A percentile compares a stretch with the other conserved stretches of the same genome.
These are phyloP conservation scores for Leccinum griseonigrum DNA, from an alignment of 1,284 basidiomycete species.

Conservation along the genomic window DNA sequence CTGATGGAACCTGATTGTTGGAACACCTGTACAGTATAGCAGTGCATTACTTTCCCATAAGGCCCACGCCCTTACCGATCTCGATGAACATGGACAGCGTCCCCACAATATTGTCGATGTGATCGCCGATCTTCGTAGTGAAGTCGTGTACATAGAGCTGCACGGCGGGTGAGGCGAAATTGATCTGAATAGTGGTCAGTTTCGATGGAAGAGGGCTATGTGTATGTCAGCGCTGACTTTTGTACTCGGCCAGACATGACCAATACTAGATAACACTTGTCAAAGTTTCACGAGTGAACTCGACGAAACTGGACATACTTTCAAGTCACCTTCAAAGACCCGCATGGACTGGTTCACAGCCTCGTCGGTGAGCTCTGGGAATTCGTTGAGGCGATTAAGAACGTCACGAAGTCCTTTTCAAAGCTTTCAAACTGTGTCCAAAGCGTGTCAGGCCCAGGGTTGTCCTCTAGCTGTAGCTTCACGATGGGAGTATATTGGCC, in stretches of 20 bases:
- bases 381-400: conserved; percentile 53
- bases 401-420: conserved; percentile 48
- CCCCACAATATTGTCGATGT: conserved; percentile 51
- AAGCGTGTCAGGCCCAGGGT: conserved; percentile 33
- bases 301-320: conserved; percentile 31
- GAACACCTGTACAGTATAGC: conserved; percentile 45
- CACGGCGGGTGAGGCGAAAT: conserved; percentile 50
- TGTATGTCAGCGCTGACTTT: conserved; percentile 24
- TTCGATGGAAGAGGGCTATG: neutral
- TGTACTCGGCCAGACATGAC: conserved; percentile 35
- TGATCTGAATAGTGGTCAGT: conserved; percentile 38
- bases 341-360: conserved; percentile 51
- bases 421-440: conserved; percentile 41
- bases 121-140: conserved; percentile 50
- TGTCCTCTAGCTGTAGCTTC: conserved; percentile 30
- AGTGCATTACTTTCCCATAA: conserved; percentile 15
- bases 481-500: conserved; percentile 31
- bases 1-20: conserved; percentile 60
- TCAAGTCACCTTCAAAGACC: conserved; percentile 51
- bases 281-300: conserved; percentile 11
- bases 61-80: conserved; percentile 41
- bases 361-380: conserved; percentile 57
- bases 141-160: conserved; percentile 56
- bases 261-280: conserved; percentile 28
- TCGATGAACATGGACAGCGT: conserved; percentile 53